phyloP scores from a whole-genome alignment of 352 stramenopile species.

The Blastocystis sp. region DNA sequence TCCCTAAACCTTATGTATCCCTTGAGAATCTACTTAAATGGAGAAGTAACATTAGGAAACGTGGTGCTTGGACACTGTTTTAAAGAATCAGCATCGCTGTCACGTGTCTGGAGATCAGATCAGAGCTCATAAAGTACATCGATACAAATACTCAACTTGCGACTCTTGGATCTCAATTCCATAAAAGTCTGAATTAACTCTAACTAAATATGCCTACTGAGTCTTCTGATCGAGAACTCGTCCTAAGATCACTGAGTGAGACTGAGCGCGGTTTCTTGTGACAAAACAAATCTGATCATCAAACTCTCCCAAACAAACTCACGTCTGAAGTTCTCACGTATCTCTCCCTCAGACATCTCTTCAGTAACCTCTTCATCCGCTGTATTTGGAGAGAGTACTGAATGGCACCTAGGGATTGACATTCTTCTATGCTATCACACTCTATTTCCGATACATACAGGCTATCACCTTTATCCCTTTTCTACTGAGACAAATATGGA shows the following conservation, averaged over 20 bases:
- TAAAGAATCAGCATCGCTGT: no score
- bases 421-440: no score
- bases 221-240: background rate
- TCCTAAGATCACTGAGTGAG: background rate
- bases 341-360: background rate
- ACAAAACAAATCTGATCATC: background rate
- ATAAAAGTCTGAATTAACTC: background rate
- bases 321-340: constrained; percentile 28
- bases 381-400: background rate
- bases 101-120: no score
- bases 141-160: background rate
- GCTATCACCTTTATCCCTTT: background rate
- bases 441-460: no score
- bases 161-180: background rate
- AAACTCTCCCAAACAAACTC: background rate
- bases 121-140: no score
- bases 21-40: no score
- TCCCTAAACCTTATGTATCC: no score
- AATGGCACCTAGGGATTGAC: no score
- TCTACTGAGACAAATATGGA: background rate
- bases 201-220: background rate
- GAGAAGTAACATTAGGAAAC: no score
- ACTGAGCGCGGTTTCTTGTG: background rate
- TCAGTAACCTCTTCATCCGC: background rate
- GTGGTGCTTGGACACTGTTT: no score